Evolutionary conservation across 2,329 filamentous ascomycete genomes (phyloP).

Genomic region (Lachnellula subtilissima): DNA sequence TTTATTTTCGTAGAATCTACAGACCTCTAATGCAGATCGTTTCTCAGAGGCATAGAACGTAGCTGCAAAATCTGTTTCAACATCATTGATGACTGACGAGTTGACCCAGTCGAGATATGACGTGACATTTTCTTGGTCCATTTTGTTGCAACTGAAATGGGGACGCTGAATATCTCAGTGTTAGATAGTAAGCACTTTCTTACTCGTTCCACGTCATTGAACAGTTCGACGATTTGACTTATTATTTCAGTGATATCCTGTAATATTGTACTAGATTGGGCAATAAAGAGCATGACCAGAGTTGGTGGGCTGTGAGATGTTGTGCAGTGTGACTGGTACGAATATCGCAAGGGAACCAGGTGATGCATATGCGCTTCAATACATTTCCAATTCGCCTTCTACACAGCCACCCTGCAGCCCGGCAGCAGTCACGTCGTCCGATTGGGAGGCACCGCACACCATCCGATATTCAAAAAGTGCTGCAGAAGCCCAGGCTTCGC

Average conservation of each 20-base stretch:
- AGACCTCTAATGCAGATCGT: background rate
- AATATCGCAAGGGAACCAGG: background rate
- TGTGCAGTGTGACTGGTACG: background rate
- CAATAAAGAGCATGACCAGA: background rate
- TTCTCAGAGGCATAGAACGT: constrained; percentile 1
- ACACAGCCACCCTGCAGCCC: background rate
- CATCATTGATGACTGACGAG: background rate
- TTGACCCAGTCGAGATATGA: constrained; percentile 2
- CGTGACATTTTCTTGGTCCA: background rate
- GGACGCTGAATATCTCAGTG: background rate
- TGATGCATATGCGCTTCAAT: background rate
- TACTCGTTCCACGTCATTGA: background rate
- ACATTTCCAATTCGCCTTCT: background rate
- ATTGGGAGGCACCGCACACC: too few species aligned
- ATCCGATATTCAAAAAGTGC: too few species aligned
- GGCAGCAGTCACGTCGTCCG: too few species aligned
- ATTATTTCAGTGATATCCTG: too few species aligned
- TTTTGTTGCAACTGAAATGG: background rate
- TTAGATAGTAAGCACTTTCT: background rate
- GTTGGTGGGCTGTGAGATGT: background rate
- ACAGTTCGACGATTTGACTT: too few species aligned
- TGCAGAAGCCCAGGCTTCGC: too few species aligned
- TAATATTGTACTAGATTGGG: background rate
- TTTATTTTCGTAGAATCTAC: background rate
- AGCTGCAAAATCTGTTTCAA: constrained; percentile 1